Evolutionary conservation across 2,329 filamentous ascomycete genomes (phyloP), one percentile per base, ranked within the genome.

Genomic region (Chrysosporium keratinophilum): DNA sequence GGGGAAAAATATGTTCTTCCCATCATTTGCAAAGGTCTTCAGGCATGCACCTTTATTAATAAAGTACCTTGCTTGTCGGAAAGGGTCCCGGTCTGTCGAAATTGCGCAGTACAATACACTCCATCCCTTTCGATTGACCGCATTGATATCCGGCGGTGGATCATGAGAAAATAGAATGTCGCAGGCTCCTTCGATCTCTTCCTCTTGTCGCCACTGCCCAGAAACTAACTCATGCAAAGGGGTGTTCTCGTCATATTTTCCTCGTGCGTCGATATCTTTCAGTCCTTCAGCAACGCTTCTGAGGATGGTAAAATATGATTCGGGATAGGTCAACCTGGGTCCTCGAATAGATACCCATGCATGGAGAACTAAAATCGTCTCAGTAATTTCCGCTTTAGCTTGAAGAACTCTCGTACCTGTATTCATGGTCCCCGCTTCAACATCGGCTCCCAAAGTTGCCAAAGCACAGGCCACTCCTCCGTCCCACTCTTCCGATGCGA

Each of bases 401-500:
- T 15, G 15, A 10, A 11, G n/a, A 11, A 20, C 15, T 5, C 3
- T 1, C 49, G 11, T 35, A 58, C 53, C 53, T 54, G 63, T 58
- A 55, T 62, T 56, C 2, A 46, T 55, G 1, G 52, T 34, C 11
- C 58, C 47, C 1, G 51, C 45, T 9, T 58, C 58, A 11, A 54
- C 43, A 23, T 57, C 49, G 2, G 63, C 62, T 35, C 61, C 61
- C 20, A 58, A 49, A 1, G 52, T 52, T 17, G 62, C 19, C 11
- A 65, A 43, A 10, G 62, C 62, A 47, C 52, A 58, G 12, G 62
- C 59, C 3, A 57, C 53, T n/a, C 62, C 62, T 2, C 56, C 61
- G 17, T 64, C 57, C 60, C 63, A 62, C 7, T 62, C 59, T 6
- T 61, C 60, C 3, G 62, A 58, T 7, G 63, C 63, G 5, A 56